A percentile compares a stretch with the other conserved stretches of the same genome.
Evolutionary conservation across 75 land plant genomes (phyloP).

Genomic region (Adiantum capillusveneris): DNA sequence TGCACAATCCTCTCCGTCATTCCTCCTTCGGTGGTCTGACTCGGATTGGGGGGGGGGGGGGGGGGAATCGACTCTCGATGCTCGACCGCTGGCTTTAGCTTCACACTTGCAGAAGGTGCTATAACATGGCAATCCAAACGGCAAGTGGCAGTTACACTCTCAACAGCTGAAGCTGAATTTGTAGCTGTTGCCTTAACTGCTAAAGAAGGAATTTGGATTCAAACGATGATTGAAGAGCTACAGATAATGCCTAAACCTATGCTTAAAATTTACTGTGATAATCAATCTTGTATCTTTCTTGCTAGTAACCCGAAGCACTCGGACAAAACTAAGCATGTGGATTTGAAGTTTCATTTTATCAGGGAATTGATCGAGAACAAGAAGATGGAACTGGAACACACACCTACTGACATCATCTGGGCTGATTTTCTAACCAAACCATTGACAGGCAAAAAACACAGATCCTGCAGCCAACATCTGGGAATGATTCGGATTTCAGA

Average conservation of each 20-base stretch:
- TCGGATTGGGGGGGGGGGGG: constrained; percentile 16
- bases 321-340: constrained; percentile 9
- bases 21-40: not conserved
- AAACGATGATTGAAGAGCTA: constrained; percentile 2
- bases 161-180: constrained; percentile 8
- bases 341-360: constrained; percentile 4
- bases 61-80: not conserved
- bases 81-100: constrained; percentile 9
- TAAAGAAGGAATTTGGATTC: constrained; percentile 12
- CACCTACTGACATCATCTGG: not conserved
- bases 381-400: not conserved
- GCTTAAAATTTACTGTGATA: constrained; percentile 4
- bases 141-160: constrained; percentile 6
- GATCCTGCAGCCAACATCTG: not conserved
- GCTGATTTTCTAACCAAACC: constrained; percentile 12
- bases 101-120: constrained; percentile 1
- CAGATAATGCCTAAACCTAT: not conserved
- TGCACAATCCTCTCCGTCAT: not conserved
- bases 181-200: constrained; percentile 2
- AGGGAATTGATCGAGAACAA: constrained; percentile 5
- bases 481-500: not conserved
- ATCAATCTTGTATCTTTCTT: constrained; percentile 7
- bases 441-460: not conserved
- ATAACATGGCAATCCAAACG: constrained; percentile 6
- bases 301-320: constrained; percentile 7